phyloP scores from a whole-genome alignment of 805 yeast species.

The Pichia scutulata region DNA sequence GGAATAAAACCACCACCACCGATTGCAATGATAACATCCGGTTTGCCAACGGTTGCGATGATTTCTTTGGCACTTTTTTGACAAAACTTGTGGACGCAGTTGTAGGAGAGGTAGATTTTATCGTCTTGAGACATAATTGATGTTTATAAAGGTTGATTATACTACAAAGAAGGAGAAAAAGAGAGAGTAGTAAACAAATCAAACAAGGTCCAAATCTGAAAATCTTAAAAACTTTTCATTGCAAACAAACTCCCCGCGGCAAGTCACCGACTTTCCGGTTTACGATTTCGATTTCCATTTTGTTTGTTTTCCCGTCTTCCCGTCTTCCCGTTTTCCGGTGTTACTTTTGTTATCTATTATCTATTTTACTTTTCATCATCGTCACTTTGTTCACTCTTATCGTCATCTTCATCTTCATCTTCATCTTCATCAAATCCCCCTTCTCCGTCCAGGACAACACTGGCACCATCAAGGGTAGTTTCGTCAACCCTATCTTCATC shows the following conservation, averaged over 20 bases:
- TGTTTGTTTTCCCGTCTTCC: not conserved
- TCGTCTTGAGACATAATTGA: conserved; percentile 32
- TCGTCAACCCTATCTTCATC: conserved; percentile 13
- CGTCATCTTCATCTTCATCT: conserved; percentile 19
- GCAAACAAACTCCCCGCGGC: not conserved
- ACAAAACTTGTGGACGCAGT: conserved; percentile 76
- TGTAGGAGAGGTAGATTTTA: conserved; percentile 63
- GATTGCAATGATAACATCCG: conserved; percentile 56
- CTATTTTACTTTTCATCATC: not conserved
- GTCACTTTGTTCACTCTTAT: conserved; percentile 17
- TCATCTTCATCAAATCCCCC: conserved; percentile 23
- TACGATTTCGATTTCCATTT: not conserved
- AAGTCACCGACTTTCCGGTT: not conserved
- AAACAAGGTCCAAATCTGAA: not conserved
- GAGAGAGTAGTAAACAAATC: not conserved
- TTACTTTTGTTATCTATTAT: no score
- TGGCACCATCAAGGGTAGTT: conserved; percentile 16
- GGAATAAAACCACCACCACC: conserved; percentile 75
- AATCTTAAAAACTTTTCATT: not conserved
- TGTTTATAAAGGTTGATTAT: not conserved
- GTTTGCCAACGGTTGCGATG: conserved; percentile 26
- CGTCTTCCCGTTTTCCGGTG: not conserved
- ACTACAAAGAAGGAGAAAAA: not conserved
- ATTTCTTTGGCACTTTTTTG: conserved; percentile 37
- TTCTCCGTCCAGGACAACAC: conserved; percentile 26